These are phyloP conservation scores for Pseudocercospora ulei DNA, from an alignment of 2,329 filamentous ascomycete genomes.

Conservation along the genomic window DNA sequence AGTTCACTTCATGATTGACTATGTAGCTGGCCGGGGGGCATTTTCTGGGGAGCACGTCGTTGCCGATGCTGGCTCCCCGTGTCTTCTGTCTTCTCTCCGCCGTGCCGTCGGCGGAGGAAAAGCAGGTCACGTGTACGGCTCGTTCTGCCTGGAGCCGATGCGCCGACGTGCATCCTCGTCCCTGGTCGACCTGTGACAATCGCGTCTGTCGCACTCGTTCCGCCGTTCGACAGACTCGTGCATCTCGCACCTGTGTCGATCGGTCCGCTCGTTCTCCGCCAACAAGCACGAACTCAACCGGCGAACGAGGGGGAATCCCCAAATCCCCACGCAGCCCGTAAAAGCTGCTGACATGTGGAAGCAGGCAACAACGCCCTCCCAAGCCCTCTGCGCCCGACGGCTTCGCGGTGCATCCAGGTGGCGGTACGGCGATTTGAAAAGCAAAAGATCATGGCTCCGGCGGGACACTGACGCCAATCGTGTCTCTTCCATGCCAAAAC, in stretches of 20 bases:
- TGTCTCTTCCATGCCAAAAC: conserved; percentile 10
- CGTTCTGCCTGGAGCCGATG: too few relatives aligned
- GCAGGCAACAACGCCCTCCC: conserved; percentile 9
- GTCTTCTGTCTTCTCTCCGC: conserved; percentile 11
- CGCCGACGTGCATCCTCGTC: conserved; percentile 11
- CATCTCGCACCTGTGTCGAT: conserved; percentile 1
- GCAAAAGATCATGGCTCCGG: background rate
- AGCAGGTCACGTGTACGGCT: conserved; percentile 10
- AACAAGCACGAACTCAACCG: conserved; percentile 8
- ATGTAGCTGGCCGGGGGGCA: too few relatives aligned
- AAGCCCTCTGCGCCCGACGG: background rate
- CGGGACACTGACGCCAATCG: conserved; percentile 9
- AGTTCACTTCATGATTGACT: too few relatives aligned
- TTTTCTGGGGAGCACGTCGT: too few relatives aligned
- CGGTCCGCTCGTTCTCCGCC: conserved; percentile 3
- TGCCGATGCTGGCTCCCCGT: too few relatives aligned
- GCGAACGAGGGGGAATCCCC: conserved; percentile 13
- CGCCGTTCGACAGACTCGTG: conserved; percentile 1
- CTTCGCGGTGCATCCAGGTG: conserved; percentile 14
- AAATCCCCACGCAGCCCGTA: background rate
- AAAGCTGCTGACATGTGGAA: conserved; percentile 1
- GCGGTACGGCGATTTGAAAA: conserved; percentile 12
- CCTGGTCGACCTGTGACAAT: too few relatives aligned
- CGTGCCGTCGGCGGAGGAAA: conserved; percentile 8
- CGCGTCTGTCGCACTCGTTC: conserved; percentile 5